Conservation (phyloP, 106 monocot genomes). For the Dioscorea zingiberensis region DNA sequence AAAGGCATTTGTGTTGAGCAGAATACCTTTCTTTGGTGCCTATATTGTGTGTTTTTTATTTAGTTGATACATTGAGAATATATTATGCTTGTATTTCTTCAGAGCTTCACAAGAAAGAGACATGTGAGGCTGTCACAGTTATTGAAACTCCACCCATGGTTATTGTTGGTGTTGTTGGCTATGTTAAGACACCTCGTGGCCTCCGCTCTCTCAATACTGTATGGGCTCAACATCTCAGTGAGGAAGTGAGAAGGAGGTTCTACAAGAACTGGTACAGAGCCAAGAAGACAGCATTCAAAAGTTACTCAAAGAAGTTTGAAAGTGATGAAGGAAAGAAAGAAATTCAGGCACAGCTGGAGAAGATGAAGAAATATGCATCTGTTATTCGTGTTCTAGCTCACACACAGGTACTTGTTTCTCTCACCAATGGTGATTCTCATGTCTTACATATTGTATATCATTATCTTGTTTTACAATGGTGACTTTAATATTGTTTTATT, state of each 20-base stretch:
- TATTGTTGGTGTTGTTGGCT: slow-evolving; percentile 77
- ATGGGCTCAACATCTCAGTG: slow-evolving; percentile 92
- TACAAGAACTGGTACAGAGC: slow-evolving; percentile 86
- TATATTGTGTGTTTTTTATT: not conserved
- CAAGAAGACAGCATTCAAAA: slow-evolving; percentile 90
- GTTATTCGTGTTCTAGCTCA: slow-evolving; percentile 79
- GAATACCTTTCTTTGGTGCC: not conserved
- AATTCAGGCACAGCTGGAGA: slow-evolving; percentile 67
- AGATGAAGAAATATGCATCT: slow-evolving; percentile 84
- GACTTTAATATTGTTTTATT: too few species aligned
- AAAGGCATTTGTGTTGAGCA: too few species aligned
- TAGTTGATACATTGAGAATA: not conserved
- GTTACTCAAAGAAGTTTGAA: slow-evolving; percentile 78
- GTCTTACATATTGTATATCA: too few species aligned
- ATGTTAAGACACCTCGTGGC: slow-evolving; percentile 86
- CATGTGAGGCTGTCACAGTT: slow-evolving; percentile 86
- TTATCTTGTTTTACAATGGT: too few species aligned
- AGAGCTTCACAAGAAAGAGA: slow-evolving; percentile 96
- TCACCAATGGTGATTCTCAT: not conserved
- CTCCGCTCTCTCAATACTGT: slow-evolving; percentile 70
- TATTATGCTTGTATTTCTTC: not conserved
- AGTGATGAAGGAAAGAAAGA: slow-evolving; percentile 78
- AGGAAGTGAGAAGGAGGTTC: slow-evolving; percentile 81
- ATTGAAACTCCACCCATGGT: slow-evolving; percentile 86
- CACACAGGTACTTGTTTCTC: slow-evolving; percentile 51